A percentile compares a stretch with the other conserved stretches of the same genome.
Evolutionary conservation across 495 filamentous ascomycete species (phyloP).

Genomic region (Aspergillus egyptiacus): DNA sequence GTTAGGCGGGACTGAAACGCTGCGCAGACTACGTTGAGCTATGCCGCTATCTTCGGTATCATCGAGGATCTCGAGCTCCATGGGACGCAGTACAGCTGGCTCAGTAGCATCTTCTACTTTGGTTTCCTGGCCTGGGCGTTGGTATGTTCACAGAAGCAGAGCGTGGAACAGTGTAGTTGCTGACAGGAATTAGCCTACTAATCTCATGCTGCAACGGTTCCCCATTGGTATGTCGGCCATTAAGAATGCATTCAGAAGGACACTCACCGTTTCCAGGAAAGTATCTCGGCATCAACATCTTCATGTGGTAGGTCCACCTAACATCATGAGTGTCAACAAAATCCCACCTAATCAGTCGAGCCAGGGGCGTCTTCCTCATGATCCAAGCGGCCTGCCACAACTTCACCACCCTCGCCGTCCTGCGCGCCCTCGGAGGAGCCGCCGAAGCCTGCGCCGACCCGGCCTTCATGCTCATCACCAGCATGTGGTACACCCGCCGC

Average conservation of each 20-base stretch:
- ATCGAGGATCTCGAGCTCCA: slow-evolving; percentile 40
- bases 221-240: slow-evolving; percentile 40
- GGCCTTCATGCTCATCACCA: slow-evolving; percentile 34
- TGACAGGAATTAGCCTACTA: slow-evolving; percentile 30
- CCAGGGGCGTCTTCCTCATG: slow-evolving; percentile 50
- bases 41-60: slow-evolving; percentile 56
- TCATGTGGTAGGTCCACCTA: slow-evolving; percentile 42
- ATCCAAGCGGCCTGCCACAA: slow-evolving; percentile 49
- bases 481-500: slow-evolving; percentile 48
- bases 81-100: slow-evolving; percentile 47
- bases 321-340: neutral
- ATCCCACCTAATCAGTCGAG: neutral
- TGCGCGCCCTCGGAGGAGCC: slow-evolving; percentile 47
- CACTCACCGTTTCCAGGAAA: slow-evolving; percentile 32
- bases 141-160: slow-evolving; percentile 6
- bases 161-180: neutral
- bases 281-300: slow-evolving; percentile 55
- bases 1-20: neutral
- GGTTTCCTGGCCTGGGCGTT: slow-evolving; percentile 47
- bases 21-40: slow-evolving; percentile 48
- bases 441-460: slow-evolving; percentile 50
- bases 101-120: slow-evolving; percentile 45
- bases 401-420: slow-evolving; percentile 47
- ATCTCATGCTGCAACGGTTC: slow-evolving; percentile 52
- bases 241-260: neutral